Base-by-base conservation (phyloP, 495 filamentous ascomycete species). In the Penicillium alfredii region DNA sequence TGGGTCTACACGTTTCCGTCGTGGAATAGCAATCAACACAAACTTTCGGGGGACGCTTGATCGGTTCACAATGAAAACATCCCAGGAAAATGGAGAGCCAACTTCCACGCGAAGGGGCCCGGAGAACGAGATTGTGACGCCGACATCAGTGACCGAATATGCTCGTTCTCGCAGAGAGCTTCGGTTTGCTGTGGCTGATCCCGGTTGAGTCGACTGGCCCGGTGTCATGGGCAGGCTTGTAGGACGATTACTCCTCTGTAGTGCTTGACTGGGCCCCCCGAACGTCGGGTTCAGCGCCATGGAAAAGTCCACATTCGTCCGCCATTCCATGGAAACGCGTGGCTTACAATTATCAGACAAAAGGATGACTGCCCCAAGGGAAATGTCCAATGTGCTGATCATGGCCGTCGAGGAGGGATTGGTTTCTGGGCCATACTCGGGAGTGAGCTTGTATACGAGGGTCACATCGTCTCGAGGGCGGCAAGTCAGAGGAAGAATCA, bases 31-130 rank as follows among this genome's bases (percentile, higher is more conserved):
- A n/a, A 84, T 59, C 13, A 97, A 71, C 5, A 84, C 81, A 16
- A 97, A 76, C 51, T 89, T 93, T 7, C 86, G 79, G 18, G 81
- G 62, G 15, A 68, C 56, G 28, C 64, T 56, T 18, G 76, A 82
- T 22, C 84, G 82, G 57, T 97, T 97, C 33, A 94, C 83, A 13
- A 97, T 78, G 53, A 94, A 88, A 12, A 94, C 76, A 25, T 76
- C 72, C 90, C 89, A 95, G n/a, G 66, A 61, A 56, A 97, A 94
- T 8, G 78, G 73, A 24, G 86, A 75, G 3, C 88, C 87, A 3
- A 87, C 76, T 31, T 73, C 68, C 16, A 84, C 77, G 13, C 55
- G 49, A 8, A 60, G 52, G 7, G 84, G 84, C 0, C 76, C 81
- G 7, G 78, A 78, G 41, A 85, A 77, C 12, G 88, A 88, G 40